Evolutionary conservation across 2,329 filamentous ascomycete genomes (phyloP), one percentile per base, ranked within the genome.

Genomic region (Claviceps sp.): DNA sequence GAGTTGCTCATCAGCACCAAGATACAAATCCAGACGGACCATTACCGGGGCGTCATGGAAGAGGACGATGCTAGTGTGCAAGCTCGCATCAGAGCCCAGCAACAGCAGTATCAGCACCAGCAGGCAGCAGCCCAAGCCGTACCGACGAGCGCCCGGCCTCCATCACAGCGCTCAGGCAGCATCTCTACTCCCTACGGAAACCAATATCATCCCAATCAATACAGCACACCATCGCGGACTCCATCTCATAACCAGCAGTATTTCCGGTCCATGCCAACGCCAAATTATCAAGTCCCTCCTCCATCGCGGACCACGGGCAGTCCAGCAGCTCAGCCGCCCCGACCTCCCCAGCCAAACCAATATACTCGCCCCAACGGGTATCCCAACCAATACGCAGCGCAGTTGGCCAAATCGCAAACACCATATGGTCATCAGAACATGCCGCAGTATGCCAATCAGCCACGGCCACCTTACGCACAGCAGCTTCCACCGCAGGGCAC

Each of bases 1-100:
- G 86, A 89, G 53, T 72, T 95, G 47, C 84, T 87, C 56, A 85
- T 95, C 62, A 91, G 84, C 68, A 87, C 82, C 46, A 88, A 82
- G 63, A 77, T 95, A 20, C 70, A 88, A 54, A 73, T 94, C 47
- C 80, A 86, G 54, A 81, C 77, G 6, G 81, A 84, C 49, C 81
- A 89, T 60, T 87, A 87, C 65, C 79, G 78, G 56, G 89, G 89
- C 4, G 80, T 85, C 4, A 83, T 94, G 79, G 89, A 94, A 59
- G 87, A 91, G 59, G 89, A 95, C 58, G 85, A 89, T 57, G 75
- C 75, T 41, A 78, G 77, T 42, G 65, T 75, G 36, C 77, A 79
- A 44, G 72, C 74, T 45, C 72, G 77, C 42, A 60, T 73, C 37
- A 65, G 71, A 50, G 70, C 71, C 36, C 65, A 69, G 54, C 64